phyloP scores from a whole-genome alignment of 768 basidiomycete species.

The Suillus americanus region DNA sequence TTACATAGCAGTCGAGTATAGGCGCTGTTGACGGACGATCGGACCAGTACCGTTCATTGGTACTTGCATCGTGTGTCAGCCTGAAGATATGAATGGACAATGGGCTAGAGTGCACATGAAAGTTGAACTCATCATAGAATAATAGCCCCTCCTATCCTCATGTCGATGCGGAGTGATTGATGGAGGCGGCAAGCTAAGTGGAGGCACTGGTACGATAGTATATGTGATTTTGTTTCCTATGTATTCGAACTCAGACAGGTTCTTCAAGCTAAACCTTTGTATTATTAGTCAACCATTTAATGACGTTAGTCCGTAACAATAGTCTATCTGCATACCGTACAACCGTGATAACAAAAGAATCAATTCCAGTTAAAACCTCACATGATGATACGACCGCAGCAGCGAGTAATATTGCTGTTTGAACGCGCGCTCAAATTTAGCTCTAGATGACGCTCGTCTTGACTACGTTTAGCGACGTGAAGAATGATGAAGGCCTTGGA shows the following conservation, averaged over 20 bases:
- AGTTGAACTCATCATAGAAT: not conserved
- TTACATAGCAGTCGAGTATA: not conserved
- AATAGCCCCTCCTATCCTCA: not conserved
- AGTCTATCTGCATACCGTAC: not conserved
- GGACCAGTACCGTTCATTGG: slow-evolving; percentile 1
- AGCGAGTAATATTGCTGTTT: not conserved
- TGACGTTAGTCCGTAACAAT: not conserved
- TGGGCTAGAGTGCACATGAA: not conserved
- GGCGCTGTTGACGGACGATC: slow-evolving; percentile 2
- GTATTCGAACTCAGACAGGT: slow-evolving; percentile 1
- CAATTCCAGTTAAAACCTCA: slow-evolving; percentile 80
- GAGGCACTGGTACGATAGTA: not conserved
- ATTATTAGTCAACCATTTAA: not conserved
- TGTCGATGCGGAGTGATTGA: not conserved
- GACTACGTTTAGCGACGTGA: slow-evolving; percentile 94
- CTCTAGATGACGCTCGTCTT: slow-evolving; percentile 91
- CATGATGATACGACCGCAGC: slow-evolving; percentile 97
- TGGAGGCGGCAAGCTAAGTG: not conserved
- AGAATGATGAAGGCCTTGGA: slow-evolving; percentile 94
- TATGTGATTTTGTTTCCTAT: not conserved
- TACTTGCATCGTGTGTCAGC: slow-evolving; percentile 6
- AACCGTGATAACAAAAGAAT: slow-evolving; percentile 53
- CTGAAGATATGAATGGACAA: not conserved
- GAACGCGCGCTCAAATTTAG: not conserved
- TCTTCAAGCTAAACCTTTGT: not conserved